Evolutionary conservation across 1,284 basidiomycete species (phyloP), one percentile per base, ranked within the genome.

Genomic region (Fomitopsis palustris): DNA sequence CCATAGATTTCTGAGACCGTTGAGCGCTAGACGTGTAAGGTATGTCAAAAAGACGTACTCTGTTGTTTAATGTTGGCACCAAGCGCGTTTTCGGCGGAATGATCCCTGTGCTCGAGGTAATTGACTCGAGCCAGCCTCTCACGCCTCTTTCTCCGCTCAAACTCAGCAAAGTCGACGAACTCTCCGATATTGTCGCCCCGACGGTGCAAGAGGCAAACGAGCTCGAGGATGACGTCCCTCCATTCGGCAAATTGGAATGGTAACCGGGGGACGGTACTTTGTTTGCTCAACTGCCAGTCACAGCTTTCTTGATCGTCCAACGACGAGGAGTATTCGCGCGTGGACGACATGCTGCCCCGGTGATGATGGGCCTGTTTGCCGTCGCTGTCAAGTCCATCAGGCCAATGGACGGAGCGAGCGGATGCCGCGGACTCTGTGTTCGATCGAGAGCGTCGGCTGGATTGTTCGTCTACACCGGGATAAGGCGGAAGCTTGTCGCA

Each of bases 1-100:
- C 82, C 82, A 57, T 86, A 82, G 1, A 82, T 79, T 51, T 72
- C 80, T 83, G 56, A 14, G 54, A 56, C 39, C 10, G 23, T 16
- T 16, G 31, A 39, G 49, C 16, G 19, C 39, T 42, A 19, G 17
- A n/a, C 21, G 21, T 10, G 21, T 23, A 9, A 25, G 1, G 25
- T 16, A 35, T 19, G 27, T 21, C 17, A 27, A 29, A 5, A 17
- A 25, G 38, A 31, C n/a, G n/a, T 16, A 53, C 39, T 51, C 45
- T 42, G 42, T 35, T 53, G 60, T 47, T 29, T 45, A 6, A 4
- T 12, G 10, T 53, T 51, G 45, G 37, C 8, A 23, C n/a, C 43
- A 19, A 7, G 8, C 45, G 14, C 45, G 10, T 29, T 27, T 16
- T 54, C 19, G 7, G 27, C 27, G 58, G 39, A 23, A 6, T 60